Evolutionary conservation across 495 filamentous ascomycete species (phyloP), one percentile per base, ranked within the genome.

Genomic region (Bryoglossum gracile): DNA sequence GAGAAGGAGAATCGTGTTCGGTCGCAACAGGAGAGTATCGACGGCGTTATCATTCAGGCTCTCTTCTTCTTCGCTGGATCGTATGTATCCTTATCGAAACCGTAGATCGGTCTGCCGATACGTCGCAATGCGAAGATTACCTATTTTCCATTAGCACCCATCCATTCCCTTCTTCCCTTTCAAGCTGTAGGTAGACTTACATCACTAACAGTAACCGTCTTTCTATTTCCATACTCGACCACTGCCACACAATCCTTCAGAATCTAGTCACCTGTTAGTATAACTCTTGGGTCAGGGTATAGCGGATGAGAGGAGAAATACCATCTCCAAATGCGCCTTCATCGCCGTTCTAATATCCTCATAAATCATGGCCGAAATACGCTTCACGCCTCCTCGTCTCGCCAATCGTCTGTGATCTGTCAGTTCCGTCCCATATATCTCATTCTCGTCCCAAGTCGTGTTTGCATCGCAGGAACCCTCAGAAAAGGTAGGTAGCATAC

Each of bases 301-400:
- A 18, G 26, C 24, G 9, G 1, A 16, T 11, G 23, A 18, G 19
- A 43, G 25, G 32, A 11, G 21, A 56, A 65, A 46, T 62, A 89
- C 84, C 23, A 65, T 51, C n/a, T 69, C 57, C 0, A 90, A 60
- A 1, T 72, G 68, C 0, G 57, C 51, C 24, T 75, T 80, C 1
- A 94, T 23, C 0, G 68, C 77, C 0, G 14, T 14, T 0, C 89
- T 72, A 0, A 76, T 65, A 0, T 88, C 83, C 0, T 87, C 74
- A 59, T 95, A 94, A n/a, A 94, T 82, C 0, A 42, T 51, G 0
- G 55, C 71, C 0, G 78, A 83, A 14, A 94, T 88, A 0, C 87
- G 68, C 53, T 86, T 84, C 4, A 92, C 77, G 0, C 87, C 87
- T 3, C 87, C 87, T 14, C 87, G 78, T 1, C 87, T 77, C 3